phyloP scores from a whole-genome alignment of 768 basidiomycete genomes.

The Leccinellum luteum region DNA sequence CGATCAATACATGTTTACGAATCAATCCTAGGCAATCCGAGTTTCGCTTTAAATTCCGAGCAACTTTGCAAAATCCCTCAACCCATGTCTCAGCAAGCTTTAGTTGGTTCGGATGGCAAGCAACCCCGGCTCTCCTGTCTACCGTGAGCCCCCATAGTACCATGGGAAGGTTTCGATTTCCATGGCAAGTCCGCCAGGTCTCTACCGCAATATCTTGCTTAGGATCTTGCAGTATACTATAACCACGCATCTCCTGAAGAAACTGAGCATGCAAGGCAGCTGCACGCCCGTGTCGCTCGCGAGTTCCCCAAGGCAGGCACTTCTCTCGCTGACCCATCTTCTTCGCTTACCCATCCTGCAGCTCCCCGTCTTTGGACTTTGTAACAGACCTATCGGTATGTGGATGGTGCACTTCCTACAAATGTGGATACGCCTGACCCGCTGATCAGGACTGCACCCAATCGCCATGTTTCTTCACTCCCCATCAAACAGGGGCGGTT shows the following conservation, averaged over 20 bases:
- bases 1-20: too few relatives aligned
- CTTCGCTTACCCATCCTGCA: constrained; percentile 21
- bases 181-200: constrained; percentile 47
- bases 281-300: constrained; percentile 56
- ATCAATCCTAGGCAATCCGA: too few relatives aligned
- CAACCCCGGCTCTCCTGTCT: constrained; percentile 43
- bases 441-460: constrained; percentile 56
- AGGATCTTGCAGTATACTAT: constrained; percentile 55
- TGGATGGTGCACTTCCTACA: background rate
- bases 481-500: constrained; percentile 66
- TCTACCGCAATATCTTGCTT: background rate
- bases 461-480: constrained; percentile 67
- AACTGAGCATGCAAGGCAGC: constrained; percentile 45
- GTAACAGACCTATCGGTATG: constrained; percentile 61
- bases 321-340: background rate
- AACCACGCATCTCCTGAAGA: constrained; percentile 45
- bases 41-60: too few relatives aligned
- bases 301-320: constrained; percentile 65
- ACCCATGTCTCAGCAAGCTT: too few relatives aligned
- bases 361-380: constrained; percentile 61
- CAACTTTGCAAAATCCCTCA: too few relatives aligned
- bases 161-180: constrained; percentile 61
- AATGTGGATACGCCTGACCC: background rate
- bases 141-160: constrained; percentile 48
- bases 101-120: too few relatives aligned